Percentiles rank a stretch among this genome's conserved stretches.
These are phyloP conservation scores for Cordyceps tenuipes DNA, from an alignment of 2,329 filamentous ascomycete genomes.

Conservation along the genomic window DNA sequence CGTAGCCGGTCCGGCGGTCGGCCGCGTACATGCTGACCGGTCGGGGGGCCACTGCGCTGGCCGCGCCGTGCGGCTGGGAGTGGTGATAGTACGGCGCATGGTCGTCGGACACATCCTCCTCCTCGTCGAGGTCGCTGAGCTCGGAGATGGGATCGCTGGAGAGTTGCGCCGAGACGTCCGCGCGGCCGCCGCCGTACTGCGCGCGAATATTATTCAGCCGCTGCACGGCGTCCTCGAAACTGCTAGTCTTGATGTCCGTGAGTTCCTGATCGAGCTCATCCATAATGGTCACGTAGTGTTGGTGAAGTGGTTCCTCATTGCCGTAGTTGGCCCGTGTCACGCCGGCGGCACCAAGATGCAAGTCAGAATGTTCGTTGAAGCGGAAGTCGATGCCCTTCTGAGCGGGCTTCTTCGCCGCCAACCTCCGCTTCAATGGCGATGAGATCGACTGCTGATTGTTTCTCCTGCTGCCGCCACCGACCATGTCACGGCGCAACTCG, in stretches of 20 bases:
- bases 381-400: conserved; percentile 43
- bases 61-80: not conserved
- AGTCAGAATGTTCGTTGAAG: conserved; percentile 43
- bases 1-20: not conserved
- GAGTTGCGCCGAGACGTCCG: not conserved
- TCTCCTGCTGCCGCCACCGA: conserved; percentile 21
- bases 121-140: conserved; percentile 41
- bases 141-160: conserved; percentile 29
- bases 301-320: conserved; percentile 21
- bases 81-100: conserved; percentile 12
- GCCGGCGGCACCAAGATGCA: conserved; percentile 32
- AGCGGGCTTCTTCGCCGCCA: conserved; percentile 14
- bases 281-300: conserved; percentile 38
- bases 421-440: conserved; percentile 16
- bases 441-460: conserved; percentile 16
- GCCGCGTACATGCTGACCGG: conserved; percentile 3
- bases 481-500: conserved; percentile 48
- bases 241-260: conserved; percentile 18
- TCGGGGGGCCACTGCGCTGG: not conserved
- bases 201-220: conserved; percentile 13
- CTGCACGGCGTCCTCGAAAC: conserved; percentile 17
- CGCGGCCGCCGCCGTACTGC: not conserved
- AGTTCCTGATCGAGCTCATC: conserved; percentile 34
- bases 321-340: conserved; percentile 11
- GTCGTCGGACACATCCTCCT: conserved; percentile 31